Evolutionary conservation across 164 flowering plant species (phyloP).

Genomic region (Vitis rupestris): DNA sequence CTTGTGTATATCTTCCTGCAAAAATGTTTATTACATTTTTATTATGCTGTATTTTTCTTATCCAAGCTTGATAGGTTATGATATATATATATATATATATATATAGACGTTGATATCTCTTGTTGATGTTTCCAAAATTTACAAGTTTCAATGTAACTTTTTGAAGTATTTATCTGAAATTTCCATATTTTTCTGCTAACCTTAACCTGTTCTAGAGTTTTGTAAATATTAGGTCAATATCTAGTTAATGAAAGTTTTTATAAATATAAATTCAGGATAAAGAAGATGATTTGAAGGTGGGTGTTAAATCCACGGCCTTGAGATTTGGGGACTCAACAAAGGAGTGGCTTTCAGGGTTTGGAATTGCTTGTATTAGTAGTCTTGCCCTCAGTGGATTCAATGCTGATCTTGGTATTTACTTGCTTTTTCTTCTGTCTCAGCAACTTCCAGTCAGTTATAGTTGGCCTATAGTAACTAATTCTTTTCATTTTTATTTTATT

Average conservation of each 20-base stretch:
- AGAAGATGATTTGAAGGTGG: slow-evolving; percentile 94
- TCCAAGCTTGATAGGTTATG: too few species aligned
- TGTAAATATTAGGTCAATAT: too few species aligned
- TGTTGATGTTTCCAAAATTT: too few species aligned
- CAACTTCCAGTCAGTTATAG: background rate
- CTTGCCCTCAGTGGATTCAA: slow-evolving; percentile 80
- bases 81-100: too few species aligned
- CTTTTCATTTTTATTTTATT: background rate
- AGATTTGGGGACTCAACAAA: slow-evolving; percentile 84
- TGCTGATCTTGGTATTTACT: slow-evolving; percentile 67
- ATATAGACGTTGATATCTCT: too few species aligned
- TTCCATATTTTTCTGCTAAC: too few species aligned
- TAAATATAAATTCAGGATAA: slow-evolving; percentile 62
- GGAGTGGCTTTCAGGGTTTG: slow-evolving; percentile 79
- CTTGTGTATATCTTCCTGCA: too few species aligned
- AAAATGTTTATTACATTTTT: too few species aligned
- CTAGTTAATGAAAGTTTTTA: background rate
- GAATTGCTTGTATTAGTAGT: slow-evolving; percentile 63
- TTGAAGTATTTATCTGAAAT: too few species aligned
- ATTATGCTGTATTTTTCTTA: too few species aligned
- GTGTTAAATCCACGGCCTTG: slow-evolving; percentile 96
- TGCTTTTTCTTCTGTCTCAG: background rate
- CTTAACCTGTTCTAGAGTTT: too few species aligned
- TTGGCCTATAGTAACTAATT: background rate
- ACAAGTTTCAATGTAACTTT: too few species aligned